These are phyloP conservation scores for Calophaca sinica DNA, from an alignment of 306 rosid genomes.

Conservation along the genomic window DNA sequence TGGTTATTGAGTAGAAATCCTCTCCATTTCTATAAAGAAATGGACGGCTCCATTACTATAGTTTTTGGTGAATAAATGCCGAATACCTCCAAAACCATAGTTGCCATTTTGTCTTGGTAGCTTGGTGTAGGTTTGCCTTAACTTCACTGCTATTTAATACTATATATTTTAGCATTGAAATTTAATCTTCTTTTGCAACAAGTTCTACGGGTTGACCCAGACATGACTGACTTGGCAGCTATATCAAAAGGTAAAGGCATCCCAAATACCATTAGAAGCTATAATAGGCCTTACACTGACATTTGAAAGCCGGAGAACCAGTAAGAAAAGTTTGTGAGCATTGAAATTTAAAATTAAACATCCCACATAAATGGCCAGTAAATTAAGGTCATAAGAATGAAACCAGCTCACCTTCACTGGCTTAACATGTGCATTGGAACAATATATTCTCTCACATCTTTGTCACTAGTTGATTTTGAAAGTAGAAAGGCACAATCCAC, in stretches of 20 bases:
- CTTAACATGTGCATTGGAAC: slow-evolving; percentile 95
- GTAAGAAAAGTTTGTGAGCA: slow-evolving; percentile 19
- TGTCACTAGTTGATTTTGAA: slow-evolving; percentile 93
- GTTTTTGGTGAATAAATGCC: too few species aligned
- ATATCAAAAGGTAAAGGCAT: slow-evolving; percentile 80
- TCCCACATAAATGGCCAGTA: slow-evolving; percentile 7
- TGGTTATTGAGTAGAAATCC: neutral
- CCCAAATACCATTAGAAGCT: slow-evolving; percentile 99
- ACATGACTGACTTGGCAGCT: slow-evolving; percentile 89
- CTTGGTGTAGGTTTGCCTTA: too few species aligned
- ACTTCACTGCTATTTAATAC: too few species aligned
- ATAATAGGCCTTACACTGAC: slow-evolving; percentile 91
- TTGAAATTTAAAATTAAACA: slow-evolving; percentile 25
- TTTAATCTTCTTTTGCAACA: slow-evolving; percentile 64
- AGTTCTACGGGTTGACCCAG: slow-evolving; percentile 92
- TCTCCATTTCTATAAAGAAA: too few species aligned
- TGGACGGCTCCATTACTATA: too few species aligned
- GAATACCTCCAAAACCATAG: too few species aligned
- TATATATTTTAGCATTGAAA: too few species aligned
- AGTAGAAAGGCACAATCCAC: slow-evolving; percentile 96
- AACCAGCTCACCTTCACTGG: slow-evolving; percentile 84
- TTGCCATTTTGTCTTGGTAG: too few species aligned
- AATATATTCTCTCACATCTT: slow-evolving; percentile 88
- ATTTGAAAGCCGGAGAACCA: slow-evolving; percentile 70
- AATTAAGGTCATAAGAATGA: slow-evolving; percentile 27